Conservation (phyloP, 371 early-diverging fungal species). For the Capillidium rhysosporum region DNA sequence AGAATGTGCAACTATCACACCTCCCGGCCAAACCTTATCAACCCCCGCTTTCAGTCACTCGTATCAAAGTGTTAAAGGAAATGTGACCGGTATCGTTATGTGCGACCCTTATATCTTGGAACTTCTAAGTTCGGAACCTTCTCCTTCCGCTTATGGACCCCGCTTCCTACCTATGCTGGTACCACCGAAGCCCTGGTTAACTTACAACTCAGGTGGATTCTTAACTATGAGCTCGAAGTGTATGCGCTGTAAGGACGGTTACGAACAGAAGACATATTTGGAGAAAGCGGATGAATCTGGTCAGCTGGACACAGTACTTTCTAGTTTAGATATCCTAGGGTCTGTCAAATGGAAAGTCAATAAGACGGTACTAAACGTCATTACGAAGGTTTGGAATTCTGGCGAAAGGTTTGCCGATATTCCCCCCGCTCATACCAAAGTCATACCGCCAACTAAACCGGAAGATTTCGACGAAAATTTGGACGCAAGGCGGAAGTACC, state of each 20-base stretch:
- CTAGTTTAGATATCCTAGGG: constrained; percentile 80
- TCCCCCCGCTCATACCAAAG: constrained; percentile 28
- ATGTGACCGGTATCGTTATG: constrained; percentile 51
- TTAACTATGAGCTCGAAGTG: constrained; percentile 19
- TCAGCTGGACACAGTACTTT: constrained; percentile 39
- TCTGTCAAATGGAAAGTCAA: constrained; percentile 81
- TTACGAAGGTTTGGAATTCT: constrained; percentile 75
- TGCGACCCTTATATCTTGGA: constrained; percentile 47
- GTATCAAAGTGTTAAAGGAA: constrained; percentile 34
- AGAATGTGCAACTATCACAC: background rate
- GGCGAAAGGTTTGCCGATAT: constrained; percentile 58
- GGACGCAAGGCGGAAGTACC: constrained; percentile 20
- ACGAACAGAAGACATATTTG: constrained; percentile 61
- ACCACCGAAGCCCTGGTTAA: constrained; percentile 86
- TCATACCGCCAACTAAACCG: constrained; percentile 37
- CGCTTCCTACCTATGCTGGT: constrained; percentile 87
- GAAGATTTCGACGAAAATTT: constrained; percentile 41
- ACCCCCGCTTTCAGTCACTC: constrained; percentile 72
- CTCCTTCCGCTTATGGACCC: constrained; percentile 43
- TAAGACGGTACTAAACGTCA: constrained; percentile 50
- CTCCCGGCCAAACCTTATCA: constrained; percentile 18
- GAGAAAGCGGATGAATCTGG: constrained; percentile 57
- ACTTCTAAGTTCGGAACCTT: constrained; percentile 36
- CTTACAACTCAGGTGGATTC: constrained; percentile 77
- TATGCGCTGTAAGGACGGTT: constrained; percentile 55